Base-by-base conservation (phyloP, 2,329 filamentous ascomycete genomes). In the Clonostachys rhizophaga region DNA sequence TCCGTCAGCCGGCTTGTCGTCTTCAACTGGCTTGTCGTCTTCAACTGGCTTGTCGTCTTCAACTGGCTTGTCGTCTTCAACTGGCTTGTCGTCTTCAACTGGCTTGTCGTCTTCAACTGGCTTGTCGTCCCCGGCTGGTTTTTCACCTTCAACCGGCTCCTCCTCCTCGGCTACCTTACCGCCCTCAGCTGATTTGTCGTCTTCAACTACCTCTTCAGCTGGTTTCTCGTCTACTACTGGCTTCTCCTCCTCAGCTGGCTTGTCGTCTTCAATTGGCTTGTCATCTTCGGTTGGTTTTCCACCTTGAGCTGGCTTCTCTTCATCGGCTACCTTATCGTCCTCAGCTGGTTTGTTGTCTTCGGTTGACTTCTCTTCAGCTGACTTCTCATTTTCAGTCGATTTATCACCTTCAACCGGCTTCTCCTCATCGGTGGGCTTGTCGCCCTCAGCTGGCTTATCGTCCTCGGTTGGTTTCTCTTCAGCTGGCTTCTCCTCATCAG, bases 231-330 rank as follows among this genome's bases (percentile, higher is more conserved):
- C 47, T 18, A 44, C 41, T 33, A 39, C 43, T 16, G 24, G 9
- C 24, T 30, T 30, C 8, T 37, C 47, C 12, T 44, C 42, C 34
- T 44, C 40, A 12, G 34, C 33, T 1, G 46, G 11, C 4, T 44
- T 34, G 17, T 45, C 54, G 33, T 50, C 40, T 16, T 43, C 43
- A 13, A 34, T 34, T n/a, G 43, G 12, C n/a, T 47, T 40, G 12
- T 42, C 43, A 13, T 39, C 20, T 9, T 42, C 43, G 18, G 42
- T 12, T 5, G 42, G 41, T 35, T 49, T 43, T 14, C 24, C n/a
- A 34, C 16, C 33, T 46, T n/a, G 17, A n/a, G 7, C 10, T 30
- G n/a, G 43, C 33, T 37, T 35, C 43, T 34, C 18, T 17, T 43
- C 30, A n/a, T 45, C 34, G 17, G 42, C 30, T n/a, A 16, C 9